These are phyloP conservation scores for Aureobasidium melanogenum DNA, from an alignment of 2,329 filamentous ascomycete genomes.

Conservation along the genomic window DNA sequence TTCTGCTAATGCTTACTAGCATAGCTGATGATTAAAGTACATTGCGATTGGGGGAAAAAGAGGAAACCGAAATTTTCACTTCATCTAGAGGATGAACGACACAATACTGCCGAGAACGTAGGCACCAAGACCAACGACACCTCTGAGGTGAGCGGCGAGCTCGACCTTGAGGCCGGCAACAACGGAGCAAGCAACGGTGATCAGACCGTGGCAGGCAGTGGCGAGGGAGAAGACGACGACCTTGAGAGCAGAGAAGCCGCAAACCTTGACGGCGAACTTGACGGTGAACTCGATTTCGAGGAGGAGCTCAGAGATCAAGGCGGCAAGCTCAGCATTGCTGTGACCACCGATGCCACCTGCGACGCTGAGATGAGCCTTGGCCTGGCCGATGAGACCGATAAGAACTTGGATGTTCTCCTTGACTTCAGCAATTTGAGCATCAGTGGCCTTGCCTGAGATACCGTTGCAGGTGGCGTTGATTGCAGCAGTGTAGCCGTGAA, in stretches of 20 bases:
- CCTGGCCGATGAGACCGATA: neutral
- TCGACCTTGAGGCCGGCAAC: constrained; percentile 1
- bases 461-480: constrained; percentile 7
- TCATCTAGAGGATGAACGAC: neutral
- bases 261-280: constrained; percentile 10
- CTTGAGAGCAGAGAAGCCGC: neutral
- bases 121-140: neutral
- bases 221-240: neutral
- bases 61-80: neutral
- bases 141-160: neutral
- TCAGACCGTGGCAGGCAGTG: constrained; percentile 8
- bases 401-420: constrained; percentile 9
- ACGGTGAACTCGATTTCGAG: constrained; percentile 8
- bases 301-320: neutral
- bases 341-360: neutral
- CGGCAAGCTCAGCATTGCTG: neutral
- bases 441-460: neutral
- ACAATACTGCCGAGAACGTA: neutral
- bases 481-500: neutral
- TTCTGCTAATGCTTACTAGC: neutral
- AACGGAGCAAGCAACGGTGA: neutral
- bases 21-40: neutral
- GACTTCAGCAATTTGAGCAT: neutral
- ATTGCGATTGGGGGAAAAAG: neutral
- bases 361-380: constrained; percentile 5